Base-by-base conservation (phyloP, 2,329 filamentous ascomycete genomes). In the Verticillium albo-atrum region DNA sequence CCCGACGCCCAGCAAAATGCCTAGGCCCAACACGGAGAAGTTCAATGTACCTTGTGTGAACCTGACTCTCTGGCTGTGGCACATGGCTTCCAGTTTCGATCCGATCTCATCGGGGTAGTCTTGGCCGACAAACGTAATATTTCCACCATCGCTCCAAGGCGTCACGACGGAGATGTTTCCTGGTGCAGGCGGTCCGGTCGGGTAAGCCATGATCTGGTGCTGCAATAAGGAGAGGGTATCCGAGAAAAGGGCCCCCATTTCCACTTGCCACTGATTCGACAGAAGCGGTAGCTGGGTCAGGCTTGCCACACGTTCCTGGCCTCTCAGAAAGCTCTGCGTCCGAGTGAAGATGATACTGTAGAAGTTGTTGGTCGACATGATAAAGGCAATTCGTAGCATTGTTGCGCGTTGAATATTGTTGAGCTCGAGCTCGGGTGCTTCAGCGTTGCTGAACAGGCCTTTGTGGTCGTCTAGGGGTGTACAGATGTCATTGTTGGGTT, bases 401-500 rank as follows among this genome's bases (percentile, higher is more conserved):
- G 35, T 37, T 5, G 60, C 60, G 3, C 26, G 2, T 10, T 61
- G 60, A 3, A 10, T 34, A 15, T 28, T 4, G 3, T 59, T 32
- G 17, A 61, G n/a, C 3, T 15, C 54, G 10, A 61, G 9, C 2
- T 17, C 20, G 3, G 4, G 14, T 6, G n/a, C 27, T 3, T 35
- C 6, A 3, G 54, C 53, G 17, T 12, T 17, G 1, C 3, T 6
- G 2, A 55, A 5, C 3, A 58, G 1, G 14, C 55, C 56, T 1
- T 4, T 7, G 25, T 42, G 32, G n/a, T 35, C 53, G 7, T 27
- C 53, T 6, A 32, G 23, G 3, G 47, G 2, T 4, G 57, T 59
- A 47, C 57, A 61, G 17, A 32, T 20, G 14, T 26, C 47, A 14
- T 59, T 56, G 1, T 54, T 61, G 60, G 57, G 26, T 61, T 61